Percentiles rank a stretch among this genome's conserved stretches.
Evolutionary conservation across 2,329 filamentous ascomycete species (phyloP).

Genomic region (Pyrenochaeta sp.): DNA sequence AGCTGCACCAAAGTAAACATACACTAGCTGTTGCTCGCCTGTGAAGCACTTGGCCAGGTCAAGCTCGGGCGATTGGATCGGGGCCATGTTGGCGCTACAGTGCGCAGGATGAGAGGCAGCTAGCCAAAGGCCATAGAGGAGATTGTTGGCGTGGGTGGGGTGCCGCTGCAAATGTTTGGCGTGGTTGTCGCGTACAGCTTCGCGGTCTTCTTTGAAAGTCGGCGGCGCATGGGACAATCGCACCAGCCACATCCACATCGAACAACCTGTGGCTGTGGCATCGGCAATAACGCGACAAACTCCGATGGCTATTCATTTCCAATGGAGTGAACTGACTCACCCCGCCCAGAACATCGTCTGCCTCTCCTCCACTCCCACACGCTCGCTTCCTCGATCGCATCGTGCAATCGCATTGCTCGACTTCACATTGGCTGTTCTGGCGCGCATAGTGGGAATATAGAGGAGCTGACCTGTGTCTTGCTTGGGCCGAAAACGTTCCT

Average conservation of each 20-base stretch:
- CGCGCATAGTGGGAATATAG: not conserved
- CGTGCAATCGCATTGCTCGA: not conserved
- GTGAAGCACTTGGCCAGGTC: constrained; percentile 85
- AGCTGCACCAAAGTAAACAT: constrained; percentile 51
- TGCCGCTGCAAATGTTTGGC: constrained; percentile 31
- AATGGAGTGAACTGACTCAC: constrained; percentile 26
- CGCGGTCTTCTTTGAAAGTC: constrained; percentile 17
- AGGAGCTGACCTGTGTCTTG: not conserved
- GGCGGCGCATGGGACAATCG: constrained; percentile 9
- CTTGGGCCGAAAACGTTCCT: not conserved
- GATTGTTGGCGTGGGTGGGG: constrained; percentile 21
- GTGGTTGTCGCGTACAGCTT: constrained; percentile 20
- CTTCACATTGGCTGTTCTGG: not conserved
- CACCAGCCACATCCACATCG: not conserved
- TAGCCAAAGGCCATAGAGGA: constrained; percentile 47
- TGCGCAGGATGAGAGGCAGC: constrained; percentile 38
- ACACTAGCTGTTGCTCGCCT: constrained; percentile 83
- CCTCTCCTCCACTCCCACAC: not conserved
- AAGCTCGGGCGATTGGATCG: constrained; percentile 60
- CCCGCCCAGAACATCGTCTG: constrained; percentile 9
- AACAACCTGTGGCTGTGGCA: constrained; percentile 2
- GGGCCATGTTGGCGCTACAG: constrained; percentile 49
- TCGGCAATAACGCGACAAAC: not conserved
- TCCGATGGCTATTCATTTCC: constrained; percentile 10
- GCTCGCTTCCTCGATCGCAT: not conserved